Evolutionary conservation across 163 green algal genomes (phyloP), one percentile per base, ranked within the genome.

Genomic region (Chlorella variabilis): DNA sequence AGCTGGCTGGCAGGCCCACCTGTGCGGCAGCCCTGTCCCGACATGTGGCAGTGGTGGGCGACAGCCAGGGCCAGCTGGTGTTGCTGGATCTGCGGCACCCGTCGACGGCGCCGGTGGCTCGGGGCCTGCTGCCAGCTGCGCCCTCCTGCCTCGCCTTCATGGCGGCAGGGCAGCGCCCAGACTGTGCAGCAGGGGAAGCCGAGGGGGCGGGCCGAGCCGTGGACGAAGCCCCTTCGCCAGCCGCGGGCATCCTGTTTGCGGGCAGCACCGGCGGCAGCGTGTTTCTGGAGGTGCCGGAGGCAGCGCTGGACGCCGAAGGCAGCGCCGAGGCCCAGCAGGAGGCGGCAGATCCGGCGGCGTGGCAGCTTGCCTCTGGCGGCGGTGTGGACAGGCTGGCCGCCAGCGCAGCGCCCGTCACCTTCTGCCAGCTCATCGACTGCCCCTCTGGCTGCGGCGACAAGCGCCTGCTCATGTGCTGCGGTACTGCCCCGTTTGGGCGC

Each of bases 201-300:
- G 21, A 7, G 9, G 51, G 34, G 54, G 36, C 25, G 15, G 51
- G 11, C 51, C 18, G 2, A 45, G 36, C 34, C 13, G 18, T 29
- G 23, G 54, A 63, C 18, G 23, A 6, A n/a, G 54, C 54, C 5
- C 20, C n/a, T n/a, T n/a, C 18, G 23, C 34, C 34, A 1, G 34
- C 38, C 18, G 76, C 49, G 13, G 76, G 76, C 27, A 27, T 75
- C 27, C 45, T 82, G 48, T 82, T 77, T 76, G 76, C 76, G 45
- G 76, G 76, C 75, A 69, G 75, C 75, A 49, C 7, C 39, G 45
- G 79, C 45, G 42, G 69, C 79, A 38, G 67, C 36, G 3, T 23
- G 36, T 45, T 62, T 2, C 48, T 84, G 66, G 9, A 73, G 41
- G 21, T 84, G 42, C 31, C 75, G 17, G 18, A 18, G 11, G 41